Percentiles rank a stretch among this genome's conserved stretches.
Conservation (phyloP, 1,284 basidiomycete genomes). For the Ceratobasidium sp. region DNA sequence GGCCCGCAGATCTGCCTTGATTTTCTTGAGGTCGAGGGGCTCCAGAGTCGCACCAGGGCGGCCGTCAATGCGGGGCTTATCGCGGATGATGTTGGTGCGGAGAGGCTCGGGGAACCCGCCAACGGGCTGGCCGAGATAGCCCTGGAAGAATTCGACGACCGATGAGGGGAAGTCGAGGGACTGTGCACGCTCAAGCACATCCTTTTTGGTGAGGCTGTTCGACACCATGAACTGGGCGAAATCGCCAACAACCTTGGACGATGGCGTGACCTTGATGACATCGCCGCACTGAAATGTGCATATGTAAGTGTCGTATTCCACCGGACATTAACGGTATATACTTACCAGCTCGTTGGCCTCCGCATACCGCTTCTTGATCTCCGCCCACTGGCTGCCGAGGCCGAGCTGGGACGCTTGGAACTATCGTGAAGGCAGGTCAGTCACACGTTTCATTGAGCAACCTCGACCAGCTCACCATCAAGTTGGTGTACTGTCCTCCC, state of each 20-base stretch:
- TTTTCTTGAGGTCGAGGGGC: constrained; percentile 95
- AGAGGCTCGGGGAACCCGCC: constrained; percentile 99
- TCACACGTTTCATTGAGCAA: background rate
- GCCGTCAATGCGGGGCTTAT: constrained; percentile 92
- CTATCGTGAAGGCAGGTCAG: constrained; percentile 56
- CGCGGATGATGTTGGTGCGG: constrained; percentile 90
- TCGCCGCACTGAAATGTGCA: constrained; percentile 81
- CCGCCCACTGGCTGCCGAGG: constrained; percentile 97
- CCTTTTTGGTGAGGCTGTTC: constrained; percentile 87
- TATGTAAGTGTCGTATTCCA: background rate
- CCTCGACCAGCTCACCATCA: constrained; percentile 70
- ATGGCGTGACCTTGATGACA: constrained; percentile 99
- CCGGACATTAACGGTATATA: constrained; percentile 47
- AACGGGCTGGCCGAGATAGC: constrained; percentile 95
- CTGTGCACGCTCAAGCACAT: constrained; percentile 87
- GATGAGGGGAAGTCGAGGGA: constrained; percentile 97
- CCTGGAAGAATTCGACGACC: constrained; percentile 97
- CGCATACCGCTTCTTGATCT: constrained; percentile 99
- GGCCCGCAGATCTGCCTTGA: constrained; percentile 90
- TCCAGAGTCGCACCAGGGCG: constrained; percentile 89
- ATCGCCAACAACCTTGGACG: constrained; percentile 99
- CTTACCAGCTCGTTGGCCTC: constrained; percentile 91
- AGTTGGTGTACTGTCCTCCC: constrained; percentile 95
- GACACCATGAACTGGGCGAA: constrained; percentile 99
- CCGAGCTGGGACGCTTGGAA: constrained; percentile 99